Evolutionary conservation across 2,329 filamentous ascomycete genomes (phyloP), one percentile per base, ranked within the genome.

Genomic region (Paecilomyces sp.): DNA sequence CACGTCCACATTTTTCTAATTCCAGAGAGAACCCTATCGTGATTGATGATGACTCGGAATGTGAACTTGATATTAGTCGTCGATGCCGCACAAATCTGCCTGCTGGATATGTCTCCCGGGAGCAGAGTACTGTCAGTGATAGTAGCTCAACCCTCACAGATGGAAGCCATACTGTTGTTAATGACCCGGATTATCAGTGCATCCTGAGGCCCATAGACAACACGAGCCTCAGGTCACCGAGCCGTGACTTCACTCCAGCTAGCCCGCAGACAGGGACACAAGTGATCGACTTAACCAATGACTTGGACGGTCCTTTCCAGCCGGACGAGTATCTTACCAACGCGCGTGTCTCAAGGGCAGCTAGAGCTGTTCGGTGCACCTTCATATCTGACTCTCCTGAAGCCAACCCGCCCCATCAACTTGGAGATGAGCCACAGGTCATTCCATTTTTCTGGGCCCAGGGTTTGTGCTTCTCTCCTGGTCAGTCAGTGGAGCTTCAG

Each of bases 401-500:
- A 18, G 41, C 41, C n/a, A 47, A 9, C n/a, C 9, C 13, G 15
- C 13, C 8, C 7, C 41, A 15, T 7, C 15, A 18, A 18, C 15
- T 4, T 8, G 15, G n/a, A 18, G n/a, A 18, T 28, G n/a, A 61
- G 6, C 22, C 58, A 56, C 8, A 18, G 22, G 24, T 56, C 2
- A 56, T 69, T 8, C 47, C 60, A 0, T 61, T 73, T 15, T 58
- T 58, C 2, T 66, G 60, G 15, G 31, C 66, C 1, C 58, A 67
- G 1, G 66, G 66, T 0, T 67, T 69, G 15, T 53, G 66, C 0
- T 73, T 72, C 57, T 65, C 60, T 12, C 25, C 59, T 1, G 71
- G 70, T 0, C 70, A 72, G 56, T 72, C 70, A 0, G 65, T 80
- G 1, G 73, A 80, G 58, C 65, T 80, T 1, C 50, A 63, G 0